Conservation (phyloP, 768 basidiomycete species). For the Pleurotus djamor region DNA sequence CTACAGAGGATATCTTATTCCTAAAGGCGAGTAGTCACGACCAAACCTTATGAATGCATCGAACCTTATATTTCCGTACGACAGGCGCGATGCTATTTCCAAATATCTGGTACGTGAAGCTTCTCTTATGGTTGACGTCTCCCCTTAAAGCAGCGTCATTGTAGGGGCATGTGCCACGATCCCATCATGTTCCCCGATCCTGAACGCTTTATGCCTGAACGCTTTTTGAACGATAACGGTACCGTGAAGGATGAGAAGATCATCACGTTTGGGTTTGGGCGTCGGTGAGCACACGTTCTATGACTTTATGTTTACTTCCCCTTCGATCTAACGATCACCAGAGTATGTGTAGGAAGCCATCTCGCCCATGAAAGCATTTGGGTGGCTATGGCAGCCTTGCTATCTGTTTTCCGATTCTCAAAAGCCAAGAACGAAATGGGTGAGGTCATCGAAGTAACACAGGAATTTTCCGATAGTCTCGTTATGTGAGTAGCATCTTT, state of each 20-base stretch:
- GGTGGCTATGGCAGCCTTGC: not conserved
- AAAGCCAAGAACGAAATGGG: not conserved
- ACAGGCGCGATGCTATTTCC: conserved; percentile 27
- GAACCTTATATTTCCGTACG: not conserved
- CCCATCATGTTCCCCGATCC: conserved; percentile 34
- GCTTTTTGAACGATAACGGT: conserved; percentile 26
- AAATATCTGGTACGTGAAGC: conserved; percentile 31
- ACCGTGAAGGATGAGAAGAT: conserved; percentile 7
- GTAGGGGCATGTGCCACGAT: conserved; percentile 37
- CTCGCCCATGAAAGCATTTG: not conserved
- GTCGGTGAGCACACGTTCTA: conserved; percentile 13
- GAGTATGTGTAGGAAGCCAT: not conserved
- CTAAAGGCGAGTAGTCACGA: conserved; percentile 26
- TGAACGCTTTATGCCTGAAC: conserved; percentile 36
- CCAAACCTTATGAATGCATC: not conserved
- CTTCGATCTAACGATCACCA: not conserved
- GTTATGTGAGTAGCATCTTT: not conserved
- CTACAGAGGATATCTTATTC: conserved; percentile 36
- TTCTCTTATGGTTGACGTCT: not conserved
- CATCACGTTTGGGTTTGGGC: conserved; percentile 21
- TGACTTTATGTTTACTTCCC: not conserved
- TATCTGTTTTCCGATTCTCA: not conserved
- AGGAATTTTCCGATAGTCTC: not conserved
- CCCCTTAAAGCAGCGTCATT: too few species aligned
- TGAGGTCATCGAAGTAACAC: not conserved